Evolutionary conservation across 2,329 filamentous ascomycete species (phyloP).

Genomic region (Fusarium longipes): DNA sequence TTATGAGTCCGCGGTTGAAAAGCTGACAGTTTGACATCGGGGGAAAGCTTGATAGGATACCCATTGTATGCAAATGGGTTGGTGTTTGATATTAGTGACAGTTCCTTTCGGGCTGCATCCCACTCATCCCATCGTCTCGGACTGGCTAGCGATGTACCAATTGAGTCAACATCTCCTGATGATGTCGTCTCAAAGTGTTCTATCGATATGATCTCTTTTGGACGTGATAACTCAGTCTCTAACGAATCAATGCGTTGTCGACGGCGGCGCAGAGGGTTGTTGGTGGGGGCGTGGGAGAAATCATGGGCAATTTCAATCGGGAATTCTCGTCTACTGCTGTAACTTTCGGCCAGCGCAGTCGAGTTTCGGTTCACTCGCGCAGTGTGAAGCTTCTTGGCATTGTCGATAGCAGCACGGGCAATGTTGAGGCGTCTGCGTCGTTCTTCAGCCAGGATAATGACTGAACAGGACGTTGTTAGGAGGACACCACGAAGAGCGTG

Average conservation of each 20-base stretch:
- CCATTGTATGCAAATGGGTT: conserved; percentile 30
- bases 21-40: conserved; percentile 18
- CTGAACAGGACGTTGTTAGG: conserved; percentile 67
- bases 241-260: conserved; percentile 35
- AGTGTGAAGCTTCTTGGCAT: conserved; percentile 63
- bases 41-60: conserved; percentile 31
- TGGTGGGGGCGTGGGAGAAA: conserved; percentile 37
- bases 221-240: background rate
- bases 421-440: conserved; percentile 65
- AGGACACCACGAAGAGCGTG: conserved; percentile 66
- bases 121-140: conserved; percentile 43
- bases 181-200: conserved; percentile 20
- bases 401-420: conserved; percentile 62
- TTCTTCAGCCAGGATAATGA: conserved; percentile 66
- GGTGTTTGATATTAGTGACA: conserved; percentile 36
- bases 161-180: background rate
- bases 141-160: conserved; percentile 15
- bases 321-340: conserved; percentile 41
- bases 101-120: conserved; percentile 42
- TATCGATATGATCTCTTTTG: conserved; percentile 11
- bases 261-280: conserved; percentile 47
- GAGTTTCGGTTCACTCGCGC: conserved; percentile 49
- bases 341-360: conserved; percentile 44
- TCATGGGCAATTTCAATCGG: conserved; percentile 44
- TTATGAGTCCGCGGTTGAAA: background rate